Evolutionary conservation across 2,329 filamentous ascomycete genomes (phyloP), one percentile per base, ranked within the genome.

Genomic region (Eutypa lata): DNA sequence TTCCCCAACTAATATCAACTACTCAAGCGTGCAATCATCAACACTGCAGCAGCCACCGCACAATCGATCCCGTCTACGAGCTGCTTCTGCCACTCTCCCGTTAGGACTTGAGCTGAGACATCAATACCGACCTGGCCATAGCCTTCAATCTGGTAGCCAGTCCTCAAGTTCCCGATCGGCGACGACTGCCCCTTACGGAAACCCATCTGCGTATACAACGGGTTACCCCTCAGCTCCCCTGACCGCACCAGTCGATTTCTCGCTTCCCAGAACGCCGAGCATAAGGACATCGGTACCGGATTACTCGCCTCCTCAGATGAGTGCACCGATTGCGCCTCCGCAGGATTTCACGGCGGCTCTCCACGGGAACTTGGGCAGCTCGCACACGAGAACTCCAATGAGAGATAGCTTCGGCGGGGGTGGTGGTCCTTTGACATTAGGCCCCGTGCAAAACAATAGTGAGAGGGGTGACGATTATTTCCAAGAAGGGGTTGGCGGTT

Each of bases 171-270:
- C 68, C 21, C 66, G 73, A 49, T 65, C 70, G 18, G 60, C 70
- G 24, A 72, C 75, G 7, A 73, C 76, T 47, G 57, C 73, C 7
- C 70, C 73, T 28, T 70, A 75, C 49, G 69, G 68, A 31, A 64
- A 69, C 42, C 75, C 76, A 26, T 73, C 74, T 7, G 67, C 69
- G 43, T 80, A 81, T 59, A 75, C 76, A 3, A 71, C 73, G 3
- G 77, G 77, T 57, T 82, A 79, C 59, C 73, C 80, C 1, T 78
- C 79, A 6, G 78, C 80, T 5, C 79, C 81, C 0, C 69, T 83
- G 14, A 76, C 77, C 3, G 77, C 80, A 1, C 80, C 80, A 1
- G 72, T 80, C 55, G 79, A 82, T 49, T 81, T 79, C 58, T 72
- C 76, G 2, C 66, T 79, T 14, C 72, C 78, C 2, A 68, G 76